Evolutionary conservation across 2,329 filamentous ascomycete species (phyloP), one percentile per base, ranked within the genome.

Genomic region (Neopestalotiopsis rosae): DNA sequence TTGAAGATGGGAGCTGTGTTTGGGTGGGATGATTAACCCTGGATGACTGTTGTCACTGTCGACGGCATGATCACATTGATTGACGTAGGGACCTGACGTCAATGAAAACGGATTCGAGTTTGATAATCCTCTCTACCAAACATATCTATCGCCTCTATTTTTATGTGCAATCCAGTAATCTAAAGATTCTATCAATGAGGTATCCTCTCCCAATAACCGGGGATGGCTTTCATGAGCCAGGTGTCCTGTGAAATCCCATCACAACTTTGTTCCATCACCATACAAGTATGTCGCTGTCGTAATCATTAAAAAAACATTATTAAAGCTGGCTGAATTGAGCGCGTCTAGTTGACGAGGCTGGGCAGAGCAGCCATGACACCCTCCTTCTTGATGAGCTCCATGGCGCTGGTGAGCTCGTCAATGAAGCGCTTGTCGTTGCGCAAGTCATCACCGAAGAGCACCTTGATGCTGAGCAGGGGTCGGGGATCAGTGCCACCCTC

Each of bases 401-500:
- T 81, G 1, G 84, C 84, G n/a, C 71, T 80, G 66, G 82, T 80
- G 24, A 87, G 76, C 76, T 85, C 81, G 61, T 81, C 69, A 59
- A 87, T 64, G 76, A 87, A 87, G 45, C 82, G 76, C 79, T 85
- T 72, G 75, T 87, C 84, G 59, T 62, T 67, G 69, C 85, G 83
- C 76, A 87, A 73, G 65, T 87, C 84, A 66, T 87, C 84, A 75
- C 85, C 85, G 65, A 87, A 87, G 1, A 87, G 78, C 67, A 72
- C 81, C 73, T 79, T 81, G 73, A 86, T 78, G 76, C 79, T 80
- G 2, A 87, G 81, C n/a, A 87, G 74, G 45, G 78, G 73, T 12
- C 69, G 56, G 0, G 85, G 85, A 70, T 81, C 76, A 49, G 75
- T 78, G 49, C 82, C 84, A 5, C 84, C 85, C 0, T 77, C 79